Evolutionary conservation across 2,329 filamentous ascomycete genomes (phyloP).

Genomic region (Colletotrichum neosansevieriae): DNA sequence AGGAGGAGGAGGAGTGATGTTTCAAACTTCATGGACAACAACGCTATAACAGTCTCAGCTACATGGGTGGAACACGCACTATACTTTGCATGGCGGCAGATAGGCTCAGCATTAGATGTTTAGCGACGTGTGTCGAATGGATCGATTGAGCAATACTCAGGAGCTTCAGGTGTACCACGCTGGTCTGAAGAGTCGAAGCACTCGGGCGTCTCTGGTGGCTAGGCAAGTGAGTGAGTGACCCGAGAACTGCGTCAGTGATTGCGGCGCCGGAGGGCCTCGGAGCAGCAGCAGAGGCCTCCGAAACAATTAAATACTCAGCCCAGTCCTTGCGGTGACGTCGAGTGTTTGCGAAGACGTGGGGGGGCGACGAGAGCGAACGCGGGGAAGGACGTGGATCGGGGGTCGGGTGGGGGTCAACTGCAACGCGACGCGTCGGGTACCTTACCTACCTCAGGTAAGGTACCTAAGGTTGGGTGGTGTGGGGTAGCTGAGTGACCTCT

Average conservation of each 20-base stretch:
- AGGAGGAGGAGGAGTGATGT: no score
- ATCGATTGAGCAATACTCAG: neutral
- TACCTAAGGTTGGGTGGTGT: neutral
- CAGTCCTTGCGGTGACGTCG: neutral
- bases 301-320: neutral
- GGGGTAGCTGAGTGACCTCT: neutral
- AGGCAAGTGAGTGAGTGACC: neutral
- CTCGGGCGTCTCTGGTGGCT: neutral
- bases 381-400: no score
- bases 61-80: neutral
- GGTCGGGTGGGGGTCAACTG: neutral
- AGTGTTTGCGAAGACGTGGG: neutral
- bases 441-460: neutral
- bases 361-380: neutral
- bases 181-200: neutral
- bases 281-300: neutral
- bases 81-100: neutral
- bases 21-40: neutral
- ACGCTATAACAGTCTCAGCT: neutral
- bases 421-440: neutral
- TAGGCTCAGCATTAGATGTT: neutral
- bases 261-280: neutral
- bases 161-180: neutral
- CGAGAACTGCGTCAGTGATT: neutral
- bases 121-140: neutral